Evolutionary conservation across 2,329 filamentous ascomycete species (phyloP).

Genomic region (Kalmusia sp.): DNA sequence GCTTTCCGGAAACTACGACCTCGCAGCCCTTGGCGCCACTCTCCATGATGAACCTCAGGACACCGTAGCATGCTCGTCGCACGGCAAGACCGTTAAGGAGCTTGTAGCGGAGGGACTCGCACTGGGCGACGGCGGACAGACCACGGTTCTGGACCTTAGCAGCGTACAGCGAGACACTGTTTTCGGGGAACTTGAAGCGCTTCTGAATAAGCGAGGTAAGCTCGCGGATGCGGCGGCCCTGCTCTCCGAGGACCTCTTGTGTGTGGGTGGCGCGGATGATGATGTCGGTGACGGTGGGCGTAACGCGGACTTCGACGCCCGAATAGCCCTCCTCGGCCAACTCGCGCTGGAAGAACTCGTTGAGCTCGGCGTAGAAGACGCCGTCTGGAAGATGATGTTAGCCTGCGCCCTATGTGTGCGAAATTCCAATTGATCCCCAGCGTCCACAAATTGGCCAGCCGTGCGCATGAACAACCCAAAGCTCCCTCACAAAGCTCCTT

Average conservation of each 20-base stretch:
- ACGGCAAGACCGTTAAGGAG: conserved; percentile 99
- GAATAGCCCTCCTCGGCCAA: conserved; percentile 99
- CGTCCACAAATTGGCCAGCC: conserved; percentile 13
- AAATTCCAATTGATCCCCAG: conserved; percentile 13
- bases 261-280: conserved; percentile 99
- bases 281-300: conserved; percentile 99
- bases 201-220: conserved; percentile 99
- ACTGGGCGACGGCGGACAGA: conserved; percentile 99
- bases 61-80: conserved; percentile 99
- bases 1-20: conserved; percentile 99
- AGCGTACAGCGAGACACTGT: conserved; percentile 99
- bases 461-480: conserved; percentile 4
- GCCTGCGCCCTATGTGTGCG: conserved; percentile 27
- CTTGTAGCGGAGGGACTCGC: conserved; percentile 99
- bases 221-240: conserved; percentile 99
- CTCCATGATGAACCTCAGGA: conserved; percentile 99
- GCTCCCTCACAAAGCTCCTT: conserved; percentile 59
- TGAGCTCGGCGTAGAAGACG: conserved; percentile 99
- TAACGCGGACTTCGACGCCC: conserved; percentile 99
- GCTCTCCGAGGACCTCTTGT: conserved; percentile 99
- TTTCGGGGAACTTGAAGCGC: conserved; percentile 99
- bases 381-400: conserved; percentile 67
- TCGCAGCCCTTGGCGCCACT: conserved; percentile 99
- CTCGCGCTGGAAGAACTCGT: conserved; percentile 99
- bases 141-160: conserved; percentile 99